Base-by-base conservation (phyloP, 305 asterid species). In the Fraxinus angustifolia region DNA sequence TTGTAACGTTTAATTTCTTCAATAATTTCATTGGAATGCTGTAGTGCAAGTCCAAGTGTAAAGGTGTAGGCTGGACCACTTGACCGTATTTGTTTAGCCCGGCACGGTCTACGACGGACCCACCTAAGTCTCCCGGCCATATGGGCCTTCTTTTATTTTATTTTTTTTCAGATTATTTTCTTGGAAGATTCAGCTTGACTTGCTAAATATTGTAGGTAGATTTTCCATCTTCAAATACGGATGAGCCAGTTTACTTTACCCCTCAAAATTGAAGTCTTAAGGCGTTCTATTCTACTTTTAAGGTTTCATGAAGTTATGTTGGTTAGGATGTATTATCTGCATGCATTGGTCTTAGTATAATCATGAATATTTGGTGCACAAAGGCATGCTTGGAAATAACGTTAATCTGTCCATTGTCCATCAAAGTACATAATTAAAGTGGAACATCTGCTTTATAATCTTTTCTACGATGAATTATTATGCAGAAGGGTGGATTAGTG, bases 221-320 rank as follows among this genome's bases (percentile, higher is more conserved):
- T 45, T 42, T 42, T 3, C n/a, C 53, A 42, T 42, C 53, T 42
- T 42, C 53, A 42, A 2, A 11, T 3, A 42, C 7, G 60, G 60
- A 16, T 50, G 60, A 50, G 21, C 21, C 19, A 16, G 60, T 50
- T 14, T 48, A 48, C 4, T 48, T 14, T 48, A 48, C 58, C n/a
- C 17, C 38, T 45, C 17, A 12, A 3, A 84, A 86, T 86, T 91
- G 88, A 85, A 82, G 83, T 88, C 82, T 78, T 82, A 85, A 67
- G 82, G 78, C 79, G 48, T 84, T 85, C 88, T 87, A 78, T 83
- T 81, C 36, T 80, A 76, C 83, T 68, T 85, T 82, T 86, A 82
- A 82, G 87, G 85, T 85, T 82, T 85, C 60, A 62, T 70, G 58
- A 12, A 42, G 58, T 14, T 12, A 48, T 4, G 19, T 48, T 48